Conservation (phyloP, 2,329 filamentous ascomycete genomes). For the Malbranchea cinnamomea region DNA sequence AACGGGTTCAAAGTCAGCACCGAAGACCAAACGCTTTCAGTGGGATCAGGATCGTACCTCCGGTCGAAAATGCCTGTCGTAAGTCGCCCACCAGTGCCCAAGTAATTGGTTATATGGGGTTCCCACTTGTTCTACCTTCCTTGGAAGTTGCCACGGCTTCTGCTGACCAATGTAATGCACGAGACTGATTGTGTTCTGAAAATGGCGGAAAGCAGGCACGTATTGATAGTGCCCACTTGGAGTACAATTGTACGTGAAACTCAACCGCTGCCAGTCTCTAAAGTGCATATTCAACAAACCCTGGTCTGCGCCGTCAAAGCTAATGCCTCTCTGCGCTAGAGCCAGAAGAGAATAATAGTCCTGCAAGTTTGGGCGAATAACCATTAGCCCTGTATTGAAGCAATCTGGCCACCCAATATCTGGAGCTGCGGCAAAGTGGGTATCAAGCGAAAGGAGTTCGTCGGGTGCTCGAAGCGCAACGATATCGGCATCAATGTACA, state of each 20-base stretch:
- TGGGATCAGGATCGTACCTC: constrained; percentile 18
- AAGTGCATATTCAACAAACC: constrained; percentile 93
- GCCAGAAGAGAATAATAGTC: constrained; percentile 76
- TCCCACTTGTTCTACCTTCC: constrained; percentile 21
- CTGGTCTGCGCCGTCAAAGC: constrained; percentile 94
- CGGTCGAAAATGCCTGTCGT: constrained; percentile 65
- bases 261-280: constrained; percentile 68
- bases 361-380: constrained; percentile 67
- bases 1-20: too few species aligned
- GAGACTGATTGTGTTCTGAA: constrained; percentile 75
- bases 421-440: constrained; percentile 57
- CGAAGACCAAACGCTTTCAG: too few species aligned
- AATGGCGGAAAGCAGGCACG: constrained; percentile 84
- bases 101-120: constrained; percentile 62
- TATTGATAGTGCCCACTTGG: constrained; percentile 97
- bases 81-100: constrained; percentile 84
- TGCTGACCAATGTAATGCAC: constrained; percentile 87
- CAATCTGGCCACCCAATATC: constrained; percentile 97
- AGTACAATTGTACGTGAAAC: constrained; percentile 94
- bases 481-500: constrained; percentile 89
- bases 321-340: constrained; percentile 73
- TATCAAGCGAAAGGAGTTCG: constrained; percentile 63
- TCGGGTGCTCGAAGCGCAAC: constrained; percentile 84
- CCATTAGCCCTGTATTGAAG: constrained; percentile 98
- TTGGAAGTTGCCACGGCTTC: constrained; percentile 71